Percentiles rank a stretch among this genome's conserved stretches.
Conservation (phyloP, 352 stramenopile genomes). For the Pythium guiyangense region DNA sequence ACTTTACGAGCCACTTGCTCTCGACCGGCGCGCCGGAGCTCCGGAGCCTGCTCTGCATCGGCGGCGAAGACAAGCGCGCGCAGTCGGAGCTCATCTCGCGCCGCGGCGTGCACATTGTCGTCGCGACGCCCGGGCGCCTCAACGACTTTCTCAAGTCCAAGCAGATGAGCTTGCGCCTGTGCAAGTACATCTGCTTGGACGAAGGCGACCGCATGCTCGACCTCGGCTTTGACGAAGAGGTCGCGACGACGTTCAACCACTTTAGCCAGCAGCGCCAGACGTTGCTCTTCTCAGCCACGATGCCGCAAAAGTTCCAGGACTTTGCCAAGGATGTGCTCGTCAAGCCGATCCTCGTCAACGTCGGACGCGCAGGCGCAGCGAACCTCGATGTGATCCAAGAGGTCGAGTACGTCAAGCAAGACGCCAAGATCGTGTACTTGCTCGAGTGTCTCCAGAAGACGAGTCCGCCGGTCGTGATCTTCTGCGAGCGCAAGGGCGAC, state of each 20-base stretch:
- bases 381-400: constrained; percentile 99
- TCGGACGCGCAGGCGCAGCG: constrained; percentile 95
- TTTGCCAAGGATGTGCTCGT: constrained; percentile 97
- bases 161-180: constrained; percentile 93
- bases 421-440: constrained; percentile 98
- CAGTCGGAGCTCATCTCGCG: constrained; percentile 88
- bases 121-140: constrained; percentile 95
- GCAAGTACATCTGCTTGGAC: constrained; percentile 97
- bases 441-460: constrained; percentile 99
- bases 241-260: constrained; percentile 97
- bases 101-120: constrained; percentile 94
- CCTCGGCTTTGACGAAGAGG: constrained; percentile 91
- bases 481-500: constrained; percentile 96
- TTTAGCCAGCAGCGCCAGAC: constrained; percentile 97
- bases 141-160: constrained; percentile 96
- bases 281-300: constrained; percentile 97
- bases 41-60: constrained; percentile 93
- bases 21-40: constrained; percentile 76
- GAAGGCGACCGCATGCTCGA: constrained; percentile 99
- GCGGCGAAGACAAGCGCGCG: constrained; percentile 91
- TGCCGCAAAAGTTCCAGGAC: constrained; percentile 99
- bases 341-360: constrained; percentile 97
- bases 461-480: constrained; percentile 96
- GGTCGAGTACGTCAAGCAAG: constrained; percentile 98
- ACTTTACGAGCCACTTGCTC: constrained; percentile 87